These are phyloP conservation scores for Daldinia sp. DNA, from an alignment of 2,329 filamentous ascomycete species.

Conservation along the genomic window DNA sequence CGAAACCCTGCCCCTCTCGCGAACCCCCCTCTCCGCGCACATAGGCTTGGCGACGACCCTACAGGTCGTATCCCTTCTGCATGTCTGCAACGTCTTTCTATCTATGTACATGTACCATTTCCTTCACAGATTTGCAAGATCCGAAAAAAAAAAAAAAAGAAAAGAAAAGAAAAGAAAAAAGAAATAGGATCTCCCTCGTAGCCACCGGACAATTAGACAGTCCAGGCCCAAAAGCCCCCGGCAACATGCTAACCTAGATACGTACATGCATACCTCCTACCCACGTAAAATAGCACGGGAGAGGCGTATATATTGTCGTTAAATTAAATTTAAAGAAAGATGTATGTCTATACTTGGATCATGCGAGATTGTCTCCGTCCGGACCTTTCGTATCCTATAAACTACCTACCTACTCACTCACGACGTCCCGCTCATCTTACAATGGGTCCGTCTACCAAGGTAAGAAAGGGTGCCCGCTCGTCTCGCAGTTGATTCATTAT, in stretches of 20 bases:
- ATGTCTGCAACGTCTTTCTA: neutral
- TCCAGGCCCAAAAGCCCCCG: neutral
- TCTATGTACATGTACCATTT: too few species aligned
- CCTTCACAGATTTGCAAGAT: too few species aligned
- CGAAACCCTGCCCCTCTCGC: neutral
- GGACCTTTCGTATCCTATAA: neutral
- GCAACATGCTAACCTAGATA: too few species aligned
- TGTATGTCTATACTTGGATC: neutral
- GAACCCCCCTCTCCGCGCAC: neutral
- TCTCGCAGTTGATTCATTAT: constrained; percentile 2
- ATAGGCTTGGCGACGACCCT: neutral
- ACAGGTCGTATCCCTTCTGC: neutral
- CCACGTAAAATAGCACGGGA: neutral
- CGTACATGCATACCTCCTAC: too few species aligned
- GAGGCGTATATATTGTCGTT: neutral
- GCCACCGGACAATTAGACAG: neutral
- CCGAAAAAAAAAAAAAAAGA: too few species aligned
- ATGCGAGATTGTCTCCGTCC: neutral
- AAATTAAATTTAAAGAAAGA: neutral
- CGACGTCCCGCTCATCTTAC: neutral
- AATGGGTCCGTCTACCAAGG: neutral
- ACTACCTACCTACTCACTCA: too few species aligned
- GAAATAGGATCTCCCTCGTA: neutral
- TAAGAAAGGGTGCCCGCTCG: neutral
- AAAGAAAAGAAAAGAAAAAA: too few species aligned